phyloP scores from a whole-genome alignment of 805 yeast species.

The Saccharomycopsis sp. region DNA sequence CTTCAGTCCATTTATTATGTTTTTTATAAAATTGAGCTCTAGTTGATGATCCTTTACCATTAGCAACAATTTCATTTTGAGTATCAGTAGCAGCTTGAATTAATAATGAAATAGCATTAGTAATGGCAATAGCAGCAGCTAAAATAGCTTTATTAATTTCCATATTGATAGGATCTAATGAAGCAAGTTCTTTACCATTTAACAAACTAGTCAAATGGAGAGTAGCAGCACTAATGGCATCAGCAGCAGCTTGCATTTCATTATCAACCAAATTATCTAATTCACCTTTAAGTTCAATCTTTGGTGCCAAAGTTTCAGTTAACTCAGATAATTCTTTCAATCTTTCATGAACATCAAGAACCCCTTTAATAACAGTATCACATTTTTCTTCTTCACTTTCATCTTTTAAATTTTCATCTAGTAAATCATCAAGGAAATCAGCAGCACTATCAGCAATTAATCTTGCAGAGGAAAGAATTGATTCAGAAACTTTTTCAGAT shows the following conservation, averaged over 20 bases:
- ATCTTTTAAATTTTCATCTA: constrained; percentile 41
- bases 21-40: constrained; percentile 73
- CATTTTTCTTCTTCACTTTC: constrained; percentile 53
- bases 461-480: constrained; percentile 37
- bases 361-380: constrained; percentile 65
- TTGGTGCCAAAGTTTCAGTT: constrained; percentile 48
- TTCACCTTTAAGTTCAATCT: constrained; percentile 34
- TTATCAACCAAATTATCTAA: constrained; percentile 60
- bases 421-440: constrained; percentile 47
- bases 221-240: constrained; percentile 57
- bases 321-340: constrained; percentile 47
- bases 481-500: constrained; percentile 42
- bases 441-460: constrained; percentile 44
- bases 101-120: constrained; percentile 63
- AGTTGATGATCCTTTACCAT: constrained; percentile 55
- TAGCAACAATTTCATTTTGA: constrained; percentile 70
- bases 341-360: constrained; percentile 61
- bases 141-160: constrained; percentile 70
- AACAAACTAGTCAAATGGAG: constrained; percentile 44
- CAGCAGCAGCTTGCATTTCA: constrained; percentile 66
- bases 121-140: constrained; percentile 69
- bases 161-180: constrained; percentile 43
- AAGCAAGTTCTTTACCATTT: constrained; percentile 38
- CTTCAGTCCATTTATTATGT: constrained; percentile 90
- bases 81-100: constrained; percentile 70